These are phyloP conservation scores for Phaeosphaeria sp. DNA, from an alignment of 2,329 filamentous ascomycete genomes.

Conservation along the genomic window DNA sequence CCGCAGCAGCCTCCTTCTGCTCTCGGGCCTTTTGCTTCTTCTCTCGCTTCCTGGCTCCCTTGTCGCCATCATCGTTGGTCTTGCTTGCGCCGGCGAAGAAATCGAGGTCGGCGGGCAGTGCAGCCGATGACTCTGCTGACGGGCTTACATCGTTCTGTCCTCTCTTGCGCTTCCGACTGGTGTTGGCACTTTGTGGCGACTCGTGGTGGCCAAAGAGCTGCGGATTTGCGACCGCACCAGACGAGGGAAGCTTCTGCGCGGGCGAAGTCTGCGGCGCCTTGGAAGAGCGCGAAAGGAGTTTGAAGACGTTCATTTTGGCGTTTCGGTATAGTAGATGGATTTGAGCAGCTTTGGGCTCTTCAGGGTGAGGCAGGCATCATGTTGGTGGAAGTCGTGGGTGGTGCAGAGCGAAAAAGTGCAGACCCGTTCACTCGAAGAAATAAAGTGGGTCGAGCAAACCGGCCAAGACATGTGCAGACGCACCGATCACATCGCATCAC, in stretches of 20 bases:
- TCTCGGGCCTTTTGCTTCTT: conserved; percentile 19
- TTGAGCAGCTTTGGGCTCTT: not conserved
- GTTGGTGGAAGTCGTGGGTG: not conserved
- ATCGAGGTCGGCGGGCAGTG: conserved; percentile 48
- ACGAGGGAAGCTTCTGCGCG: conserved; percentile 64
- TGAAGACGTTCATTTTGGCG: conserved; percentile 71
- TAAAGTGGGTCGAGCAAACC: conserved; percentile 23
- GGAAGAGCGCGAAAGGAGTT: conserved; percentile 72
- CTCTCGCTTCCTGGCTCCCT: conserved; percentile 20
- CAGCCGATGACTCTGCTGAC: conserved; percentile 1
- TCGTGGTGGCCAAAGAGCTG: conserved; percentile 66
- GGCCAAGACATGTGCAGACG: conserved; percentile 14
- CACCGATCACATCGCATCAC: conserved; percentile 16
- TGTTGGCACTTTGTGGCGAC: conserved; percentile 22
- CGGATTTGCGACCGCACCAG: conserved; percentile 68
- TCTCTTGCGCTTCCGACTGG: conserved; percentile 53
- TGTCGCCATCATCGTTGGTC: conserved; percentile 12
- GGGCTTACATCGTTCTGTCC: conserved; percentile 24
- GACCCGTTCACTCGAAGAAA: conserved; percentile 16
- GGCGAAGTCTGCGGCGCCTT: conserved; percentile 58
- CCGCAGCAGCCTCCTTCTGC: conserved; percentile 5
- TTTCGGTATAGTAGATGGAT: not conserved
- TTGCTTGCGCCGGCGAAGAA: conserved; percentile 48
- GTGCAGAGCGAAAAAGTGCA: conserved; percentile 20
- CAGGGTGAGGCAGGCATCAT: conserved; percentile 5